A percentile compares a stretch with the other conserved stretches of the same genome.
phyloP scores from a whole-genome alignment of 495 filamentous ascomycete species.

The Lasiosphaeria ovina region DNA sequence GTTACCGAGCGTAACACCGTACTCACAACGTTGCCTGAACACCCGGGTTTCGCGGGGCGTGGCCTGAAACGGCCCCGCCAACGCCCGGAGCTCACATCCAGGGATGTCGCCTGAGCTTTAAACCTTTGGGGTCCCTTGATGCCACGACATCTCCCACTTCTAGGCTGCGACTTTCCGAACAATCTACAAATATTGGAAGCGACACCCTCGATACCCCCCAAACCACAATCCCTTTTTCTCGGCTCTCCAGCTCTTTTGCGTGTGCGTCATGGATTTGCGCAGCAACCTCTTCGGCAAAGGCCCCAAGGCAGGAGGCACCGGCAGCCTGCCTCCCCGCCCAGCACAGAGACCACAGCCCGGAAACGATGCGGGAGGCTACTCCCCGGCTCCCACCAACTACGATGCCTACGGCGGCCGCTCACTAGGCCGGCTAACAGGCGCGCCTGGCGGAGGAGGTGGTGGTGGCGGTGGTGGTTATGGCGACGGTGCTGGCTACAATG shows the following conservation, averaged over 20 bases:
- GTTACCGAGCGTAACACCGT: too few species aligned
- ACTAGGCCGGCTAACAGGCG: conserved; percentile 12
- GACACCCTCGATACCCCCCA: conserved; percentile 2
- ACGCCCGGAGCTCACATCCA: too few species aligned
- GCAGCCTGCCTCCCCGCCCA: conserved; percentile 2
- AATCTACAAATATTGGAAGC: too few species aligned
- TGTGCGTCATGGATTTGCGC: conserved; percentile 36
- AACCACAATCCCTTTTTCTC: not conserved
- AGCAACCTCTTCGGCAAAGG: conserved; percentile 40
- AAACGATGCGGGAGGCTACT: conserved; percentile 21
- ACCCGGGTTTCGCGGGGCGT: too few species aligned
- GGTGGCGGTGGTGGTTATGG: conserved; percentile 18
- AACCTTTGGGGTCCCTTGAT: too few species aligned
- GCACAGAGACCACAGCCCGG: conserved; percentile 4
- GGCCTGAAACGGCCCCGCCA: too few species aligned
- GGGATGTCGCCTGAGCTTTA: too few species aligned
- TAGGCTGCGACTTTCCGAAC: too few species aligned
- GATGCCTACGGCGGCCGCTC: conserved; percentile 20
- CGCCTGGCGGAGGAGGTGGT: conserved; percentile 8
- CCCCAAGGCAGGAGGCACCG: conserved; percentile 29
- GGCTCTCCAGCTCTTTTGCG: not conserved
- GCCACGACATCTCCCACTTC: too few species aligned
- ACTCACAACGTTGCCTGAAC: too few species aligned
- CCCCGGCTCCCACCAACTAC: conserved; percentile 20
- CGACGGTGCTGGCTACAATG: conserved; percentile 1